A percentile compares a stretch with the other conserved stretches of the same genome.
These are phyloP conservation scores for Saccharomycopsis oosterbeekiorum DNA, from an alignment of 805 yeast species.

Conservation along the genomic window DNA sequence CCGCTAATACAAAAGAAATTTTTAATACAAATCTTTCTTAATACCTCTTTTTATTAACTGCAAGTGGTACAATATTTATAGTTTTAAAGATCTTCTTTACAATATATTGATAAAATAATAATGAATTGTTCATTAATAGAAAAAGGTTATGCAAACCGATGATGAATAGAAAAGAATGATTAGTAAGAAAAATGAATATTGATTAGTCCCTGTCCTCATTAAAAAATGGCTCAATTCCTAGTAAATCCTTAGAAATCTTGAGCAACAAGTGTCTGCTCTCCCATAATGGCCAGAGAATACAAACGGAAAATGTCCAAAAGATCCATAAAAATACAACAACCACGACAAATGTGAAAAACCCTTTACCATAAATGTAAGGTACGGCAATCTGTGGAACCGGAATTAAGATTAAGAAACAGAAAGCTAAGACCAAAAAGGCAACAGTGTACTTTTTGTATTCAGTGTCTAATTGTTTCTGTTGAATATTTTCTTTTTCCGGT, in stretches of 20 bases:
- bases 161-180: not conserved
- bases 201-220: not conserved
- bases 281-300: constrained; percentile 26
- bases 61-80: too few species aligned
- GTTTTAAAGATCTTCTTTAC: too few species aligned
- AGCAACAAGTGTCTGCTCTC: constrained; percentile 18
- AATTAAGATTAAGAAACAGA: constrained; percentile 25
- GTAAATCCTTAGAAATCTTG: not conserved
- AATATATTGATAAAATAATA: too few species aligned
- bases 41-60: too few species aligned
- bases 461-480: constrained; percentile 22
- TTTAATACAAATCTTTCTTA: too few species aligned
- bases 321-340: constrained; percentile 29
- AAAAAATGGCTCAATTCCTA: not conserved
- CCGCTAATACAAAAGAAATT: too few species aligned
- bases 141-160: too few species aligned
- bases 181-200: not conserved
- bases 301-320: constrained; percentile 26
- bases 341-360: constrained; percentile 27
- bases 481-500: constrained; percentile 23
- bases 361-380: constrained; percentile 27
- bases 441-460: constrained; percentile 27
- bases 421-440: constrained; percentile 21
- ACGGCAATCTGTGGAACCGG: constrained; percentile 29
- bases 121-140: too few species aligned